These are phyloP conservation scores for Oxytropis ochrocephala DNA, from an alignment of 306 rosid genomes.

Conservation along the genomic window DNA sequence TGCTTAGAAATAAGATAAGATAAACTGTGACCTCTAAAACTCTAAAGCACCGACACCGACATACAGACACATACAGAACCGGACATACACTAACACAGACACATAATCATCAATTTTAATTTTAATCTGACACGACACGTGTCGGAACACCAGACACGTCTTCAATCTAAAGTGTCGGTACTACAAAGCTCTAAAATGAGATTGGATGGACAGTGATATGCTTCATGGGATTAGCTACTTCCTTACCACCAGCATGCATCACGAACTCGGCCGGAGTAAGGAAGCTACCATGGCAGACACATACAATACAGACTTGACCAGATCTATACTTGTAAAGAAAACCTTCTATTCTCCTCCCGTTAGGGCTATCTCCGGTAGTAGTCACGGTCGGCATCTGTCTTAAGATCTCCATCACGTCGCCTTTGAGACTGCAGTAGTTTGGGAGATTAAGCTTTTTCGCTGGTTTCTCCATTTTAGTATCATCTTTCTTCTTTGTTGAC, in stretches of 20 bases:
- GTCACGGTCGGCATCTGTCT: conserved; percentile 49
- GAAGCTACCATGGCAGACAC: conserved; percentile 64
- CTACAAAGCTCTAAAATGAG: conserved; percentile 13
- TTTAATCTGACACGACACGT: no score
- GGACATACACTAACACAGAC: no score
- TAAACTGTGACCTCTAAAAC: conserved; percentile 5
- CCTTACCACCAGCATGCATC: conserved; percentile 53
- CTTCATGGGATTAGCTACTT: conserved; percentile 50
- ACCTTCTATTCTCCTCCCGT: conserved; percentile 57
- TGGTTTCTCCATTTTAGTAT: conserved; percentile 9
- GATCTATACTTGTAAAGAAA: conserved; percentile 45
- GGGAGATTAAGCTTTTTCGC: conserved; percentile 28
- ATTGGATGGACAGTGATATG: conserved; percentile 40
- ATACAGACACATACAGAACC: no score
- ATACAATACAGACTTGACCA: conserved; percentile 50
- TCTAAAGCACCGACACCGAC: no score
- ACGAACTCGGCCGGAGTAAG: conserved; percentile 61
- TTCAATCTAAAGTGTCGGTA: no score
- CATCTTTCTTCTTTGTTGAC: neutral
- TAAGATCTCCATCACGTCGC: conserved; percentile 36
- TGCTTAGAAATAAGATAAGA: neutral
- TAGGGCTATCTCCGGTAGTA: conserved; percentile 50
- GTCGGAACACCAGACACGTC: no score
- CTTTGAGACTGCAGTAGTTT: conserved; percentile 15
- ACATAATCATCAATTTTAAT: no score